These are phyloP conservation scores for Gracilaria gracilis DNA, from an alignment of 23 red algal genomes.

Conservation along the genomic window DNA sequence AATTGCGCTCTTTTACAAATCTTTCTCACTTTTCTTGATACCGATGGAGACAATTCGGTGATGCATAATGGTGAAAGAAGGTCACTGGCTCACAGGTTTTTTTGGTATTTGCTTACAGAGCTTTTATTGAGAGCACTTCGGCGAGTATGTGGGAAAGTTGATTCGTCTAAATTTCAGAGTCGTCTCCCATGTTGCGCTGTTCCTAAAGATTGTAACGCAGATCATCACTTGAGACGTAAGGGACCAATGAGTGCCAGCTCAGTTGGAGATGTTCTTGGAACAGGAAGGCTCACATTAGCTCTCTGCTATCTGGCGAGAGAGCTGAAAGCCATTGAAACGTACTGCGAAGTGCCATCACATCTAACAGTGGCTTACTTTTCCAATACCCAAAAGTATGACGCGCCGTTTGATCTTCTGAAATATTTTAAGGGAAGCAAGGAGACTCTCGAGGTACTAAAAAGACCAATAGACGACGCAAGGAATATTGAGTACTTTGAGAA, in stretches of 20 bases:
- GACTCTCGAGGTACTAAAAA: background rate
- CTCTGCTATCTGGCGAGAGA: background rate
- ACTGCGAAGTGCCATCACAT: background rate
- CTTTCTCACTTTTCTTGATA: background rate
- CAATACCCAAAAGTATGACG: background rate
- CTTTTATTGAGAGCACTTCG: background rate
- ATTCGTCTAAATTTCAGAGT: background rate
- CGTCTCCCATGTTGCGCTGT: background rate
- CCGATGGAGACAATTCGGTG: background rate
- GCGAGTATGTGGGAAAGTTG: background rate
- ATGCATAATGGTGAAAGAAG: background rate
- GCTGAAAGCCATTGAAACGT: background rate
- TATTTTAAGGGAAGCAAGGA: background rate
- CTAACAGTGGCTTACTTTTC: background rate
- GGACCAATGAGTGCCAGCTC: background rate
- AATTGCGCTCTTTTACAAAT: background rate
- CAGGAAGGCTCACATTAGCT: background rate
- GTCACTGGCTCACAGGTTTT: background rate
- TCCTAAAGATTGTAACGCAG: background rate
- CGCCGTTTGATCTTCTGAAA: background rate
- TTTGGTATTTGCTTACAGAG: background rate
- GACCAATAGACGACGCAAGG: background rate
- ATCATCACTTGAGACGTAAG: background rate
- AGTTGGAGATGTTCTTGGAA: background rate
- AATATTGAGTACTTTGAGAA: background rate